Conservation (phyloP, 2,329 filamentous ascomycete genomes). For the Lomentospora prolificans region DNA sequence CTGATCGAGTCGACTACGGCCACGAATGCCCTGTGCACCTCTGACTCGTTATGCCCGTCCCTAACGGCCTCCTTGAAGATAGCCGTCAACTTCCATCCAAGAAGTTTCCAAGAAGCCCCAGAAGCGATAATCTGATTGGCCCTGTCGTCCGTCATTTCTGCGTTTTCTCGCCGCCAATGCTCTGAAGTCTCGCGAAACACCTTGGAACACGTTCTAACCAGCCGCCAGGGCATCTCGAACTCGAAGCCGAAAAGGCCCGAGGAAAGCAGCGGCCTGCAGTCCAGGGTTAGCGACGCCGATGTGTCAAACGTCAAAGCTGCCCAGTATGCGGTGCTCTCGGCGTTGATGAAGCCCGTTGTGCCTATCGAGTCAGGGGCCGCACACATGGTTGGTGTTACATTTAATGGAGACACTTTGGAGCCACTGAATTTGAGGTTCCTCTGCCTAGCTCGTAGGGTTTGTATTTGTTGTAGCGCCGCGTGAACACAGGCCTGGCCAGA, state of each 20-base stretch:
- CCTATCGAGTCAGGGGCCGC: constrained; percentile 18
- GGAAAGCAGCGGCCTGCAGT: constrained; percentile 26
- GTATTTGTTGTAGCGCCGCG: constrained; percentile 29
- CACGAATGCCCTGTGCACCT: constrained; percentile 18
- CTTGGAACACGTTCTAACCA: constrained; percentile 19
- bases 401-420: constrained; percentile 24
- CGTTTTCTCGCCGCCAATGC: constrained; percentile 16
- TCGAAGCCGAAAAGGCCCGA: constrained; percentile 26
- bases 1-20: constrained; percentile 18
- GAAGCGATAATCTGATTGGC: constrained; percentile 21
- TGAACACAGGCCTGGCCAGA: constrained; percentile 30
- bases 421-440: constrained; percentile 29
- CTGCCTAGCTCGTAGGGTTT: constrained; percentile 27
- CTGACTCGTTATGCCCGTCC: constrained; percentile 21
- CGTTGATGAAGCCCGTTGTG: constrained; percentile 23
- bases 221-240: constrained; percentile 19
- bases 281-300: constrained; percentile 29
- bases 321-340: constrained; percentile 30
- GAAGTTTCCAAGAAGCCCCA: constrained; percentile 19
- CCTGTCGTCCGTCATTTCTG: constrained; percentile 20
- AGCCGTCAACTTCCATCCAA: constrained; percentile 22
- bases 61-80: constrained; percentile 22
- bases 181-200: constrained; percentile 19
- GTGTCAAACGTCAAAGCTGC: constrained; percentile 31
- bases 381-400: constrained; percentile 13